Conservation (phyloP, 495 filamentous ascomycete species). For the Durotheca rogersii region DNA sequence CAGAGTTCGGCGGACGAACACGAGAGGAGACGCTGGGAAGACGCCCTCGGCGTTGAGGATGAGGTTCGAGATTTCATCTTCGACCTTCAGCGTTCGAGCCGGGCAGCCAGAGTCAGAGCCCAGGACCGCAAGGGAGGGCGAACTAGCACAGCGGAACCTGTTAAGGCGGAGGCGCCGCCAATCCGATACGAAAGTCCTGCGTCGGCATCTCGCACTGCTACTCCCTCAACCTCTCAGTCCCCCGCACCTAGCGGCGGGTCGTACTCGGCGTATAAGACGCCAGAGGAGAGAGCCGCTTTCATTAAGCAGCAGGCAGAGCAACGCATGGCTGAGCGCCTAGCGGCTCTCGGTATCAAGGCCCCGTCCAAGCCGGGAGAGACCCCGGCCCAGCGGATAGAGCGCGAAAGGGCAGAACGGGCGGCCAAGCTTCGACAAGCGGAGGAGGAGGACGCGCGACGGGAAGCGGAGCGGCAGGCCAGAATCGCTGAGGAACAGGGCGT, state of each 20-base stretch:
- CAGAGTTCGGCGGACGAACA: slow-evolving; percentile 71
- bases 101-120: slow-evolving; percentile 69
- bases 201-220: slow-evolving; percentile 45
- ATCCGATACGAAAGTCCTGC: slow-evolving; percentile 43
- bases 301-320: slow-evolving; percentile 96
- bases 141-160: slow-evolving; percentile 46
- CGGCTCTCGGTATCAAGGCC: slow-evolving; percentile 86
- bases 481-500: slow-evolving; percentile 78
- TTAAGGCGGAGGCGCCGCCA: slow-evolving; percentile 45
- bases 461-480: slow-evolving; percentile 81
- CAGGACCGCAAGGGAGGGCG: slow-evolving; percentile 60
- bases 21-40: slow-evolving; percentile 92
- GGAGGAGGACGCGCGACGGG: slow-evolving; percentile 90
- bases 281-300: slow-evolving; percentile 90
- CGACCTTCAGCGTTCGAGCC: slow-evolving; percentile 82
- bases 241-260: slow-evolving; percentile 50
- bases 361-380: slow-evolving; percentile 72
- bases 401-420: slow-evolving; percentile 83
- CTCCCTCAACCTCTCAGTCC: slow-evolving; percentile 40
- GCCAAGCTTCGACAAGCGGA: slow-evolving; percentile 85
- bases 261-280: slow-evolving; percentile 81
- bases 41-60: slow-evolving; percentile 94
- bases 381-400: slow-evolving; percentile 78
- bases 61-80: slow-evolving; percentile 97
- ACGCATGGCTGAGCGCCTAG: slow-evolving; percentile 96